Conservation (phyloP, 2,329 filamentous ascomycete genomes). For the Akanthomyces muscarius region DNA sequence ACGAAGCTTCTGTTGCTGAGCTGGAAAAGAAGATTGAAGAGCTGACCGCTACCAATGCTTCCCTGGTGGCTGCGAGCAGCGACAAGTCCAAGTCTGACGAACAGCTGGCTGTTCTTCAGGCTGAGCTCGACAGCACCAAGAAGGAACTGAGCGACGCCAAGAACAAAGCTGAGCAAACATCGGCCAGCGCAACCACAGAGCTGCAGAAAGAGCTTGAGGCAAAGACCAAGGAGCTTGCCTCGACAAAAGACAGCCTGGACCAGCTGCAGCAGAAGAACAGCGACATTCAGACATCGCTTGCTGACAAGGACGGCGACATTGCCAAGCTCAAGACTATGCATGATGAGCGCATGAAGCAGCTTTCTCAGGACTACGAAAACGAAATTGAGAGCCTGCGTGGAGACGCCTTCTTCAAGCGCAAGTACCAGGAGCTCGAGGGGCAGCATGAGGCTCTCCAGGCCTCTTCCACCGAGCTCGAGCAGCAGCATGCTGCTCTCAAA, state of each 20-base stretch:
- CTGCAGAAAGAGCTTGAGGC: slow-evolving; percentile 39
- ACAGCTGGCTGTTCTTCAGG: slow-evolving; percentile 48
- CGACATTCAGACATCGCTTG: slow-evolving; percentile 42
- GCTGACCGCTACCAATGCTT: slow-evolving; percentile 44
- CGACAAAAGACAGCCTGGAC: slow-evolving; percentile 43
- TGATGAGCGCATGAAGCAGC: slow-evolving; percentile 52
- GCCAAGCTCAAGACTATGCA: slow-evolving; percentile 52
- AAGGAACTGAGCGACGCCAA: slow-evolving; percentile 28
- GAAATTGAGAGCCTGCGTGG: slow-evolving; percentile 61
- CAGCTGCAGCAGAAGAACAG: slow-evolving; percentile 48
- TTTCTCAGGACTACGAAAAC: slow-evolving; percentile 60
- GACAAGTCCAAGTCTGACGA: slow-evolving; percentile 45
- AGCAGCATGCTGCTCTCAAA: slow-evolving; percentile 50
- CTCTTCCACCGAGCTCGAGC: slow-evolving; percentile 46
- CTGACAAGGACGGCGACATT: slow-evolving; percentile 46
- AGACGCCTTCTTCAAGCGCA: slow-evolving; percentile 60
- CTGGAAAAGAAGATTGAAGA: slow-evolving; percentile 55
- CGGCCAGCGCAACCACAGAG: slow-evolving; percentile 6
- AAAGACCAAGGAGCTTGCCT: slow-evolving; percentile 44
- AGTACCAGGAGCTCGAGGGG: slow-evolving; percentile 56
- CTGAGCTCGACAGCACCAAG: slow-evolving; percentile 45
- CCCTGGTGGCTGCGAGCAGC: slow-evolving; percentile 42
- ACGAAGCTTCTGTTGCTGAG: slow-evolving; percentile 45
- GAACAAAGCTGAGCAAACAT: background rate
- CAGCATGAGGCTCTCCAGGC: slow-evolving; percentile 50